Evolutionary conservation across 345 rosid genomes (phyloP).

Genomic region (Brassica carinata): DNA sequence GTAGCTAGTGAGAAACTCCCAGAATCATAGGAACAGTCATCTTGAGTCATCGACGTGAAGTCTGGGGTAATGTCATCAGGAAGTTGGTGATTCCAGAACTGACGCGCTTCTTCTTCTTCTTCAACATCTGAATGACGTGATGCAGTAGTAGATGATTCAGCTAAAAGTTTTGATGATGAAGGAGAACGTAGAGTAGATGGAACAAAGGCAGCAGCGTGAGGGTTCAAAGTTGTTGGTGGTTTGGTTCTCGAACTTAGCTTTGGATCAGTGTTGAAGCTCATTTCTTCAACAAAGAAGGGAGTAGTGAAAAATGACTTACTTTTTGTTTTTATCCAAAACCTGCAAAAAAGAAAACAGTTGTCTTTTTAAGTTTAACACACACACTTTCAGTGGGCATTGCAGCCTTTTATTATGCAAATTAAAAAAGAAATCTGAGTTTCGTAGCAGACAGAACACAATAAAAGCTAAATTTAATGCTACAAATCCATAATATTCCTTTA

Average conservation of each 20-base stretch:
- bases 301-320: not conserved
- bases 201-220: constrained; percentile 94
- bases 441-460: not conserved
- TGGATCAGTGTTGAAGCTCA: constrained; percentile 61
- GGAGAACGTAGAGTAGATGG: constrained; percentile 75
- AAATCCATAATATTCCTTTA: not conserved
- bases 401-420: not conserved
- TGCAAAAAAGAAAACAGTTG: not conserved
- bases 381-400: not conserved
- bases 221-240: constrained; percentile 76
- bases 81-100: constrained; percentile 88
- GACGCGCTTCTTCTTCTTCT: constrained; percentile 68
- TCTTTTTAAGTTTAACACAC: constrained; percentile 5
- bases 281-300: constrained; percentile 43
- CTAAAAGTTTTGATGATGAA: constrained; percentile 17
- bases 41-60: constrained; percentile 75
- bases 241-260: constrained; percentile 58
- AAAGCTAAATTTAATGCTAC: not conserved
- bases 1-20: constrained; percentile 66
- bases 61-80: constrained; percentile 99
- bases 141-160: constrained; percentile 57
- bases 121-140: constrained; percentile 69
- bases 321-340: not conserved
- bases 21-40: constrained; percentile 54
- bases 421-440: not conserved